phyloP scores from a whole-genome alignment of 352 stramenopile genomes.

The Pythium brassicae region DNA sequence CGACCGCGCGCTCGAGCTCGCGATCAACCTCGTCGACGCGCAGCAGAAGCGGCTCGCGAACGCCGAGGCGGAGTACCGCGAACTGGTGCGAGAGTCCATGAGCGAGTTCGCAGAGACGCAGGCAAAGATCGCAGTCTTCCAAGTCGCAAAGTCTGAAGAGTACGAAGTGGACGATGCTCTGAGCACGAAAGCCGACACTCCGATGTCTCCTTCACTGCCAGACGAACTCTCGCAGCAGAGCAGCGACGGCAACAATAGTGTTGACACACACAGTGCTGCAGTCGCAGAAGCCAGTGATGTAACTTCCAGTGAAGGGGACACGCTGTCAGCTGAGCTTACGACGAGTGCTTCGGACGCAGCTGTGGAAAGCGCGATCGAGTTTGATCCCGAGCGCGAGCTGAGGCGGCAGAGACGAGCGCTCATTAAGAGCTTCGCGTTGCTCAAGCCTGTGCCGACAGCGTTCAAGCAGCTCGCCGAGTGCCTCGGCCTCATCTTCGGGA shows the following conservation, averaged over 20 bases:
- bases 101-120: slow-evolving; percentile 23
- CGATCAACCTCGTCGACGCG: slow-evolving; percentile 24
- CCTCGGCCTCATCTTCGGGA: slow-evolving; percentile 55
- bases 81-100: slow-evolving; percentile 34
- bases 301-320: neutral
- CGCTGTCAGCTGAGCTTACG: neutral
- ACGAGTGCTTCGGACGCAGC: neutral
- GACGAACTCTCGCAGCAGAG: neutral
- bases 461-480: slow-evolving; percentile 67
- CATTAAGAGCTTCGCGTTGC: slow-evolving; percentile 32
- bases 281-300: neutral
- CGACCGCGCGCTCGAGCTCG: slow-evolving; percentile 38
- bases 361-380: neutral
- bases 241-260: neutral
- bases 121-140: slow-evolving; percentile 21
- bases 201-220: neutral
- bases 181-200: too few relatives aligned
- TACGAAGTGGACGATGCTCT: neutral
- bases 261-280: neutral
- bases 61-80: slow-evolving; percentile 50
- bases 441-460: slow-evolving; percentile 38
- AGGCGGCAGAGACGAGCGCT: slow-evolving; percentile 15
- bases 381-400: neutral
- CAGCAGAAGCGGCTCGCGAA: slow-evolving; percentile 34
- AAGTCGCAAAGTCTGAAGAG: slow-evolving; percentile 22